Base-by-base conservation (phyloP, 352 stramenopile genomes). In the Globisporangium yorkense region DNA sequence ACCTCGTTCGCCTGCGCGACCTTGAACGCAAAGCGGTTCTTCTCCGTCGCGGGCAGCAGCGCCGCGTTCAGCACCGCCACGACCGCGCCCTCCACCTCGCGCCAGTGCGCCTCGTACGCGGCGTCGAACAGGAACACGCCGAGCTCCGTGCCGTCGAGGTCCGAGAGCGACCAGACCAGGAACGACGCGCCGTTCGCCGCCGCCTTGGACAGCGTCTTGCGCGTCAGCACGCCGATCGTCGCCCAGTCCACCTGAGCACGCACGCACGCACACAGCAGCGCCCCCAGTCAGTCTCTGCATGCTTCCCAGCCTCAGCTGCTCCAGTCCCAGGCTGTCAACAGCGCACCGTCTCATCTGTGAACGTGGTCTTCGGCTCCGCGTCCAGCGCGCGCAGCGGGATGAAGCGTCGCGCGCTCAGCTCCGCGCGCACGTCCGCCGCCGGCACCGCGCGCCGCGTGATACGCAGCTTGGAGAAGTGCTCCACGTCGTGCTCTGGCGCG, bases 21-120 rank as follows among this genome's bases (percentile, higher is more conserved):
- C 56, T 89, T 91, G 58, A 94, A 86, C 31, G 84, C 80, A 63
- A 94, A 94, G 39, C 80, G 77, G 52, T 84, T 88, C 59, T 83
- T 81, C 57, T 92, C 82, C 2, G 71, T 83, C 21, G 80, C 72
- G 8, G 84, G 76, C 33, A 91, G 51, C 24, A 91, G 41, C 48
- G 73, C 55, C 16, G 84, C 81, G 56, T 94, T 92, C 15, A 94
- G 61, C 16, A 94, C 61, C 0, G 81, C 84, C 40, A 94, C 68
- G 31, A 94, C 56, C 2, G 72, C 72, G 15, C 84, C 84, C 29
- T 87, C 74, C 18, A 74, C 27, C 44, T 79, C 68, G 21, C 72
- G 82, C 82, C 82, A 91, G 54, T 94, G 80, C n/a, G 29, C 47
- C 0, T 73, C 65, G 65, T 94, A 94, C 39, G 81, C 84, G 35